Evolutionary conservation across 495 filamentous ascomycete genomes (phyloP).

Genomic region (Xylaria castorea): DNA sequence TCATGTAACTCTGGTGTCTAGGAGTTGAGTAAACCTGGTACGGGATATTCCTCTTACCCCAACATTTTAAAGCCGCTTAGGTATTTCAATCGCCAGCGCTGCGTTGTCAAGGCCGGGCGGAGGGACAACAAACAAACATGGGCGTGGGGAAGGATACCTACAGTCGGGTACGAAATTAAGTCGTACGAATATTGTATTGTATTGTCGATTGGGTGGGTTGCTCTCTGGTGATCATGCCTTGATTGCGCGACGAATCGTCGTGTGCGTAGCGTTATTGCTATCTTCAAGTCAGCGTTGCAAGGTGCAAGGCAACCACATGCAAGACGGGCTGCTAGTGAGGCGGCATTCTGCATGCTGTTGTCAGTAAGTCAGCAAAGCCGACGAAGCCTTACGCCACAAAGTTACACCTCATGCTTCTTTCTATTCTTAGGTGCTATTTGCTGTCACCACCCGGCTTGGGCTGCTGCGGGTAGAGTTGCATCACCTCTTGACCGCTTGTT

Average conservation of each 20-base stretch:
- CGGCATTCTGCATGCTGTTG: conserved; percentile 20
- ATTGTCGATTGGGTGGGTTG: conserved; percentile 17
- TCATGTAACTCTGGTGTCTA: not conserved
- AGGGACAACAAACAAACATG: not conserved
- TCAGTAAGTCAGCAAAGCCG: not conserved
- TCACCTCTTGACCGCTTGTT: conserved; percentile 8
- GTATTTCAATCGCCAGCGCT: not conserved
- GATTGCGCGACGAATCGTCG: conserved; percentile 13
- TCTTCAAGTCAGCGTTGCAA: conserved; percentile 9
- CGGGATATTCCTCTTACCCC: conserved; percentile 1
- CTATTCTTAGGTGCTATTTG: conserved; percentile 16
- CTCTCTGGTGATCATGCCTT: not conserved
- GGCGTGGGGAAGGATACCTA: conserved; percentile 11
- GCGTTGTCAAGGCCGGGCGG: conserved; percentile 10
- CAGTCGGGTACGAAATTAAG: conserved; percentile 20
- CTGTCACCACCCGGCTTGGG: conserved; percentile 9
- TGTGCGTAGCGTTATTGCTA: conserved; percentile 3
- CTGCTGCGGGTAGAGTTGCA: conserved; percentile 12
- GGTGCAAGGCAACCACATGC: conserved; percentile 18
- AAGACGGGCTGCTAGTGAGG: conserved; percentile 20
- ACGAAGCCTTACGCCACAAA: conserved; percentile 17
- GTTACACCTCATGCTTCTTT: conserved; percentile 10
- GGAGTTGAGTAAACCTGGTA: not conserved
- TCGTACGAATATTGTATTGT: conserved; percentile 5
- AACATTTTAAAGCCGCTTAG: not conserved